These are phyloP conservation scores for Falciphora oryzae DNA, from an alignment of 2,329 filamentous ascomycete genomes.

Conservation along the genomic window DNA sequence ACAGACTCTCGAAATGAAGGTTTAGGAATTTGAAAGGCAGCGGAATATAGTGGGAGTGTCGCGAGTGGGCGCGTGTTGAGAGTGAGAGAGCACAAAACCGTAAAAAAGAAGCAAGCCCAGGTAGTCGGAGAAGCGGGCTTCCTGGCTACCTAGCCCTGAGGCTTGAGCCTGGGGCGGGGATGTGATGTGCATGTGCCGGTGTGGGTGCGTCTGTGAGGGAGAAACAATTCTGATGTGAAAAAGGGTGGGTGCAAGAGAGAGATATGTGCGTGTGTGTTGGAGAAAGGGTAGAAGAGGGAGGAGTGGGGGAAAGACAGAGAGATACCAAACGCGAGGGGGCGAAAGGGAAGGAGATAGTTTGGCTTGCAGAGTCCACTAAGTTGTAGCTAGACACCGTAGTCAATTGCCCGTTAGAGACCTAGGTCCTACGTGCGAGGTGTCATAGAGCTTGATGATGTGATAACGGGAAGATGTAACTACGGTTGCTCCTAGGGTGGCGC, in stretches of 20 bases:
- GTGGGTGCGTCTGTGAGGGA: not conserved
- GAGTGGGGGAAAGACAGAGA: not conserved
- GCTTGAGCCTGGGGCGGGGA: too few species aligned
- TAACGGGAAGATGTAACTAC: too few species aligned
- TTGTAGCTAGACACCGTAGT: not conserved
- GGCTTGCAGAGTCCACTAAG: not conserved
- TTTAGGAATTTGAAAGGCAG: not conserved
- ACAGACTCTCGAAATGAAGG: too few species aligned
- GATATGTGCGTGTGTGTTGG: too few species aligned
- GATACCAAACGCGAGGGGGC: not conserved
- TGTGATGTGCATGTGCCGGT: too few species aligned
- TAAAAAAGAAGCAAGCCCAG: not conserved
- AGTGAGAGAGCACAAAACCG: not conserved
- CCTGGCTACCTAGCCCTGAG: too few species aligned
- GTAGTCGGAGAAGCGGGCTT: too few species aligned
- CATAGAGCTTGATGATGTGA: too few species aligned
- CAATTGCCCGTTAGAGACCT: not conserved
- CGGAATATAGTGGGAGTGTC: not conserved
- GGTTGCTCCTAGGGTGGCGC: too few species aligned
- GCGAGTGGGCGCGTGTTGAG: not conserved
- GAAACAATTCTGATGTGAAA: not conserved
- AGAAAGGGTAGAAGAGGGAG: not conserved
- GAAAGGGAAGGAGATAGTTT: too few species aligned
- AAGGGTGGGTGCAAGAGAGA: not conserved
- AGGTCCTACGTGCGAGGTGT: not conserved